Percentiles rank a stretch among this genome's conserved stretches.
These are phyloP conservation scores for Podaxis sp. DNA, from an alignment of 768 basidiomycete genomes.

Conservation along the genomic window DNA sequence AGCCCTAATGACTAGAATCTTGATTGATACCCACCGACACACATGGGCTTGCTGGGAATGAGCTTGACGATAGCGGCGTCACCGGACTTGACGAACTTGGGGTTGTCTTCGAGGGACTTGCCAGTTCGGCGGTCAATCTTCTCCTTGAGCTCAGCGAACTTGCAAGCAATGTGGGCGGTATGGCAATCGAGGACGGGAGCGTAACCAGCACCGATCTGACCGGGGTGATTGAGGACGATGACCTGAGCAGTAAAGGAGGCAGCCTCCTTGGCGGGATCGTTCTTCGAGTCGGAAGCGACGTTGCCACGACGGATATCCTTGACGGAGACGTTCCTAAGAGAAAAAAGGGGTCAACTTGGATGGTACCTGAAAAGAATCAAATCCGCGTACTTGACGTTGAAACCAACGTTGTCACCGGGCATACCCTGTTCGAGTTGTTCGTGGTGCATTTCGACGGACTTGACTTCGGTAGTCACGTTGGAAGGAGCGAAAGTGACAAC, in stretches of 20 bases:
- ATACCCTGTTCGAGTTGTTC: slow-evolving; percentile 92
- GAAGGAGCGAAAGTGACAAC: slow-evolving; percentile 95
- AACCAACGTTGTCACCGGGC: slow-evolving; percentile 99
- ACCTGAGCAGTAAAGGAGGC: slow-evolving; percentile 99
- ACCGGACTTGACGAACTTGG: slow-evolving; percentile 99
- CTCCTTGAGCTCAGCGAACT: slow-evolving; percentile 97
- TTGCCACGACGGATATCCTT: slow-evolving; percentile 99
- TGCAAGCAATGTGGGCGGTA: slow-evolving; percentile 99
- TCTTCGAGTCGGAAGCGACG: slow-evolving; percentile 99
- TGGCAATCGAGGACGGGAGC: slow-evolving; percentile 99
- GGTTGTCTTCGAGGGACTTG: slow-evolving; percentile 81
- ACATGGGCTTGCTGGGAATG: slow-evolving; percentile 93
- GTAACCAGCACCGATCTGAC: slow-evolving; percentile 99
- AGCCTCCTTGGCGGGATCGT: slow-evolving; percentile 99
- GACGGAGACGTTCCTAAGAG: slow-evolving; percentile 92
- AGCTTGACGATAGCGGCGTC: slow-evolving; percentile 99
- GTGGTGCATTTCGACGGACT: slow-evolving; percentile 99
- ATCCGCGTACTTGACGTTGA: slow-evolving; percentile 87
- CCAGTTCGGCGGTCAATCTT: slow-evolving; percentile 99
- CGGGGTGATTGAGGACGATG: slow-evolving; percentile 99
- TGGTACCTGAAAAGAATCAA: background rate
- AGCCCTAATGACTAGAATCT: background rate
- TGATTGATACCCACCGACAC: slow-evolving; percentile 19
- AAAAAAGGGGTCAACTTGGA: slow-evolving; percentile 5
- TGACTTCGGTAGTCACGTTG: slow-evolving; percentile 99